A percentile compares a stretch with the other conserved stretches of the same genome.
Conservation (phyloP, 2,329 filamentous ascomycete species). For the Fonsecaea pedrosoi region DNA sequence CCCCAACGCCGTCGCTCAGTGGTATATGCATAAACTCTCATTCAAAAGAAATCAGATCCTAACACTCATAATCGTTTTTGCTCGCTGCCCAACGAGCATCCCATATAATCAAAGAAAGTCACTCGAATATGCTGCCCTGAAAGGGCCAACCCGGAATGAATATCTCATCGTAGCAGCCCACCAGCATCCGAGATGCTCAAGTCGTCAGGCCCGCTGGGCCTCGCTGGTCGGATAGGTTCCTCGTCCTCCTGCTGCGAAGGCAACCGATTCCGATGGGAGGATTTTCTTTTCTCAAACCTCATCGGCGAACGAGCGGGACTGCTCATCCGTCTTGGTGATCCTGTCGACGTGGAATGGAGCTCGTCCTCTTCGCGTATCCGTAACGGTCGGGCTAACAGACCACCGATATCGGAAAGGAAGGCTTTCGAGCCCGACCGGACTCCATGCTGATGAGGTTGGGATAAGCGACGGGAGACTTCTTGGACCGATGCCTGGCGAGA, state of each 20-base stretch:
- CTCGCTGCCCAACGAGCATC: neutral
- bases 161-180: conserved; percentile 37
- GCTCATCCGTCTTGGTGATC: conserved; percentile 17
- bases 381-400: conserved; percentile 32
- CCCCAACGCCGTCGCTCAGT: conserved; percentile 38
- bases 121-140: neutral
- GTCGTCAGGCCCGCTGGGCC: conserved; percentile 53
- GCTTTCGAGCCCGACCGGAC: conserved; percentile 34
- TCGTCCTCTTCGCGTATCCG: conserved; percentile 35
- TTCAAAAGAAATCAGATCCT: neutral
- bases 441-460: conserved; percentile 16
- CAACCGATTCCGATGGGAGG: conserved; percentile 22
- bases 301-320: conserved; percentile 30
- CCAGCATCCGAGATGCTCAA: conserved; percentile 48
- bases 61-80: conserved; percentile 3
- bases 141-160: neutral
- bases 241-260: conserved; percentile 42
- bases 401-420: conserved; percentile 41
- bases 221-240: conserved; percentile 53
- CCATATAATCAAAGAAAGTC: neutral
- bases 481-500: conserved; percentile 36
- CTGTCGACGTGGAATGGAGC: conserved; percentile 18
- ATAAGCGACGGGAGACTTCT: conserved; percentile 24
- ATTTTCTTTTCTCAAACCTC: conserved; percentile 25
- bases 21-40: conserved; percentile 20